These are phyloP conservation scores for Boeremia lycopersici DNA, from an alignment of 2,329 filamentous ascomycete genomes.

Conservation along the genomic window DNA sequence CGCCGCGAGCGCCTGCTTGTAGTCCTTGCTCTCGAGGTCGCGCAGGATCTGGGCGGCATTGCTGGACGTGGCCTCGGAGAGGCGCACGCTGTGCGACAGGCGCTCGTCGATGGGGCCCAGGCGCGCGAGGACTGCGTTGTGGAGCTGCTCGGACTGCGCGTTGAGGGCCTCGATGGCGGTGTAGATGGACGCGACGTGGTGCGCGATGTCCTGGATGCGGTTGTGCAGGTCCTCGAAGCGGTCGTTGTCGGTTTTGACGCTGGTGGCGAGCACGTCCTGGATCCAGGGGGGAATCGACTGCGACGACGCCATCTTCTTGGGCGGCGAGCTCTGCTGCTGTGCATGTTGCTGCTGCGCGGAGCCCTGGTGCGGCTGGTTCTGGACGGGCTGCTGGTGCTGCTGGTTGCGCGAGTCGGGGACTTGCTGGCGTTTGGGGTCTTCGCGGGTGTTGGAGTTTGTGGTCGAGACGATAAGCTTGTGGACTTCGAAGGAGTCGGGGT, in stretches of 20 bases:
- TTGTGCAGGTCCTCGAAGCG: constrained; percentile 88
- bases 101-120: constrained; percentile 41
- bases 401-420: constrained; percentile 42
- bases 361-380: constrained; percentile 33
- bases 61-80: constrained; percentile 61
- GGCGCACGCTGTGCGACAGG: constrained; percentile 49
- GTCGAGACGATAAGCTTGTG: constrained; percentile 81
- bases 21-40: constrained; percentile 63
- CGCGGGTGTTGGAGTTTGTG: constrained; percentile 44
- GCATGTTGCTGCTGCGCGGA: constrained; percentile 41
- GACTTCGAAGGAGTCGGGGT: constrained; percentile 91
- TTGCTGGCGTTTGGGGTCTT: constrained; percentile 40
- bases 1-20: constrained; percentile 58
- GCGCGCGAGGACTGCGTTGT: constrained; percentile 57
- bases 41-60: constrained; percentile 57
- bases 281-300: constrained; percentile 47
- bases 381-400: constrained; percentile 28
- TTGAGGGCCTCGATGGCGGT: constrained; percentile 60
- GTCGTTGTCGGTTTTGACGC: constrained; percentile 53
- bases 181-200: constrained; percentile 70
- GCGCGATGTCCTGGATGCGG: constrained; percentile 75
- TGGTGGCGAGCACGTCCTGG: constrained; percentile 52
- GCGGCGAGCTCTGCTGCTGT: constrained; percentile 30
- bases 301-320: constrained; percentile 32
- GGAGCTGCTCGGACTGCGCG: constrained; percentile 60